These are phyloP conservation scores for Rhododendron ovatum DNA, from an alignment of 148 eudicot species.

Conservation along the genomic window DNA sequence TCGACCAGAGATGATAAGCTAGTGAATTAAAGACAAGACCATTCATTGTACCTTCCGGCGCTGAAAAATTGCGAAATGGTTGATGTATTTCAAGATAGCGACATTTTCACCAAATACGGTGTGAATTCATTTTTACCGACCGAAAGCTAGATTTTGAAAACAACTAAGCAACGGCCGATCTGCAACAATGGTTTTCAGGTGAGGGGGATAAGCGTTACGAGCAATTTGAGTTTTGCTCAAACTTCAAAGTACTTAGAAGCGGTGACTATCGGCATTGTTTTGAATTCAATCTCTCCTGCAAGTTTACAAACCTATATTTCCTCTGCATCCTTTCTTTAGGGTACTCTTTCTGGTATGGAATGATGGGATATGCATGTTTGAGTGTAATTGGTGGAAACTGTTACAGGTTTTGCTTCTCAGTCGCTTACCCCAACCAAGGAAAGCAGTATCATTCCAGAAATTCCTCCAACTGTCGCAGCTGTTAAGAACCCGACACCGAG, in stretches of 20 bases:
- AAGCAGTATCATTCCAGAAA: constrained; percentile 22
- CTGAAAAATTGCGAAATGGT: background rate
- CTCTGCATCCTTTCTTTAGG: background rate
- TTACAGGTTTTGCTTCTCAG: constrained; percentile 51
- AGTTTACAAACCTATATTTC: background rate
- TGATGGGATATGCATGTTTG: background rate
- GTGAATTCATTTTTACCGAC: background rate
- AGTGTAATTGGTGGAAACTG: background rate
- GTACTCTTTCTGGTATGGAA: background rate
- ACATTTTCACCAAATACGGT: background rate
- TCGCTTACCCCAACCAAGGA: constrained; percentile 35
- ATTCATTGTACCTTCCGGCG: background rate
- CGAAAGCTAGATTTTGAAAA: background rate
- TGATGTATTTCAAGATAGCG: background rate
- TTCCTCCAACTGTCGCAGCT: constrained; percentile 62
- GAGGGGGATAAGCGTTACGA: background rate
- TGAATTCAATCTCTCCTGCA: background rate
- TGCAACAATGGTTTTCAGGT: background rate
- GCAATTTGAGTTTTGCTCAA: background rate
- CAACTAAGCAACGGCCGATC: background rate
- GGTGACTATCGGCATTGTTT: background rate
- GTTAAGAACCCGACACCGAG: constrained; percentile 61
- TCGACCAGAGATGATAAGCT: background rate
- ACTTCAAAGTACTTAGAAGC: background rate
- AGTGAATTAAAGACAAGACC: background rate